Conservation (phyloP, 2,329 filamentous ascomycete genomes). For the Trichoderma sp. region DNA sequence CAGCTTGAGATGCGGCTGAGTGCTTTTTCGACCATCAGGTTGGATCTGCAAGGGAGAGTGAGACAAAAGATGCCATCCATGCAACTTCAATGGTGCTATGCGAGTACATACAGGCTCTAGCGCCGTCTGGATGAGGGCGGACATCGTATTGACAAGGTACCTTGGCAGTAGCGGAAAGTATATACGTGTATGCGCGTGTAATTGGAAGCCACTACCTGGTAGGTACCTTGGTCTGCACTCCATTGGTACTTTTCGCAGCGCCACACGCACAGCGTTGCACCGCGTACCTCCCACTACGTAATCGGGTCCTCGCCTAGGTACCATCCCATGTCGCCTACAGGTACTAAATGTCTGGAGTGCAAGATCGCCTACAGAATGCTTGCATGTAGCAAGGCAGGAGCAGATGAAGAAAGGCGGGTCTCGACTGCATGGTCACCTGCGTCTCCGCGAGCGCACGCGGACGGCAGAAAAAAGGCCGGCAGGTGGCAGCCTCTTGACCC, state of each 20-base stretch:
- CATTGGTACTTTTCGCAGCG: background rate
- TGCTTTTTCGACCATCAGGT: background rate
- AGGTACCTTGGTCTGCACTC: background rate
- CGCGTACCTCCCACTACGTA: background rate
- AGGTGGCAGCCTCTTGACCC: background rate
- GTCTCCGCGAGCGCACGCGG: constrained; percentile 1
- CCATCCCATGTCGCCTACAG: background rate
- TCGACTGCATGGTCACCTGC: constrained; percentile 14
- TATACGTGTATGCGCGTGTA: background rate
- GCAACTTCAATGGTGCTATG: background rate
- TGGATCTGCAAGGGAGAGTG: background rate
- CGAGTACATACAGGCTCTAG: background rate
- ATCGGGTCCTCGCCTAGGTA: background rate
- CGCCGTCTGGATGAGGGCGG: background rate
- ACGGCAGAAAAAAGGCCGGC: background rate
- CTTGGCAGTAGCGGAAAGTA: background rate
- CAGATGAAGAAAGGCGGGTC: background rate
- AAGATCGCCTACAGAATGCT: no score
- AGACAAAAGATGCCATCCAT: background rate
- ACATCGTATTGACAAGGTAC: no score
- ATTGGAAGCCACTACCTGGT: background rate
- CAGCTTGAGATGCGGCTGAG: background rate
- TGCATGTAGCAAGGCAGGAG: background rate
- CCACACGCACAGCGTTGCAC: background rate
- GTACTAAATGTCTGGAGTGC: no score